Conservation (phyloP, 2,329 filamentous ascomycete species). For the Colletotrichum australisinense region DNA sequence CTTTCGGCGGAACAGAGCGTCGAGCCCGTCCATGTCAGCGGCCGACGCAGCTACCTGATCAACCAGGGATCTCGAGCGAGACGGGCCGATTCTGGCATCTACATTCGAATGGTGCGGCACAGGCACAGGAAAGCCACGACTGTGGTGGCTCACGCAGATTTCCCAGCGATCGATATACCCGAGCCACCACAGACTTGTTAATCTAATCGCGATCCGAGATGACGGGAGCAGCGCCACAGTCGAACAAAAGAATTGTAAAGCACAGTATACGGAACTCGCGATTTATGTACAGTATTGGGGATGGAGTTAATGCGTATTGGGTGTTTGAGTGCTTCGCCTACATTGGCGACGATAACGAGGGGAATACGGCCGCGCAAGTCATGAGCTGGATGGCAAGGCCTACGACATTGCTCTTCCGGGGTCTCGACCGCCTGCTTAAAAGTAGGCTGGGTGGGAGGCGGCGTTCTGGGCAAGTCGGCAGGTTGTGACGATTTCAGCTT, state of each 20-base stretch:
- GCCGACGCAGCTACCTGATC: conserved; percentile 43
- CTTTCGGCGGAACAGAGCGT: conserved; percentile 62
- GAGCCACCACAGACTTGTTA: conserved; percentile 13
- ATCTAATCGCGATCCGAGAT: conserved; percentile 21
- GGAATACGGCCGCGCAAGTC: conserved; percentile 15
- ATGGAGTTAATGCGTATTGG: conserved; percentile 33
- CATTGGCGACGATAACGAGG: conserved; percentile 12
- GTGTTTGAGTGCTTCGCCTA: conserved; percentile 18
- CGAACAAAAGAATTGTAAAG: conserved; percentile 27
- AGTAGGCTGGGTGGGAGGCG: conserved; percentile 19
- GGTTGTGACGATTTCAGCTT: conserved; percentile 25
- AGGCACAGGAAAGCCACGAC: background rate
- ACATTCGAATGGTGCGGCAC: background rate
- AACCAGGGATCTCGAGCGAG: background rate
- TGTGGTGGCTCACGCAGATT: conserved; percentile 13
- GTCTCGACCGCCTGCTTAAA: conserved; percentile 4
- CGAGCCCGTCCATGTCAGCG: conserved; percentile 47
- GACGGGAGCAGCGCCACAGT: conserved; percentile 8
- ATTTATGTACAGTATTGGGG: conserved; percentile 35
- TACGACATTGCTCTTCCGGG: conserved; percentile 17
- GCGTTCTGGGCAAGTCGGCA: conserved; percentile 27
- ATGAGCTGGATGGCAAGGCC: conserved; percentile 17
- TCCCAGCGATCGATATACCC: conserved; percentile 32
- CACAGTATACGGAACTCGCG: conserved; percentile 30
- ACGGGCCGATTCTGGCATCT: background rate